Evolutionary conservation across 2,329 filamentous ascomycete species (phyloP), one percentile per base, ranked within the genome.

Genomic region (Aquanectria penicillioides): DNA sequence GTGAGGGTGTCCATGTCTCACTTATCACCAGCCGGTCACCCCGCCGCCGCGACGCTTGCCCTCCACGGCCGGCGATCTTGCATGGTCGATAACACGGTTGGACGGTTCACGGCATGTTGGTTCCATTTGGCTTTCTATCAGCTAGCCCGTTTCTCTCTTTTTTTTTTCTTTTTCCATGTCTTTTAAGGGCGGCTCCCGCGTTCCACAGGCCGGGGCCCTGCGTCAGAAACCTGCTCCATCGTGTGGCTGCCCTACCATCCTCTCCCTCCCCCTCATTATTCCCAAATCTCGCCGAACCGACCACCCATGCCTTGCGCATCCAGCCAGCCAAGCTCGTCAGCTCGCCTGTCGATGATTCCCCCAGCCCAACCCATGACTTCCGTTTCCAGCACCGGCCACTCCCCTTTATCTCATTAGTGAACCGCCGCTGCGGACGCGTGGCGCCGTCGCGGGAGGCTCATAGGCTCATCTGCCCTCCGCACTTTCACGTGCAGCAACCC

Each of bases 1-100:
- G 57, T 62, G 64, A 62, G 71, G 70, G 71, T 73, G 57, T 60
- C 59, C 52, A 37, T 71, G 71, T 73, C 71, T 73, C 66, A 71
- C 64, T 43, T 46, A 54, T 41, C 51, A 44, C 46, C 49, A 41
- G 26, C 28, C 54, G 62, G 62, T 48, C 43, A 29, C 33, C 48
- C 57, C 59, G 59, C 43, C 66, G 51, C 62, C 52, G 62, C 59
- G 51, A 54, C 53, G 54, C 41, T 44, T 54, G 37, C 37, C 37
- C 48, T 31, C 48, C 48, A 41, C 25, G 29, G 10, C n/a, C 52
- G 48, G 40, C 37, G 57, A 56, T 29, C 36, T 40, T 33, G 25
- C n/a, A 53, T 62, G 33, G 31, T 59, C 34, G 36, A n/a, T n/a
- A n/a, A n/a, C n/a, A n/a, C n/a, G n/a, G n/a, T n/a, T n/a, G n/a